Percentiles rank a stretch among this genome's conserved stretches.
Conservation (phyloP, 768 basidiomycete species). For the Gymnopilus junonius region DNA sequence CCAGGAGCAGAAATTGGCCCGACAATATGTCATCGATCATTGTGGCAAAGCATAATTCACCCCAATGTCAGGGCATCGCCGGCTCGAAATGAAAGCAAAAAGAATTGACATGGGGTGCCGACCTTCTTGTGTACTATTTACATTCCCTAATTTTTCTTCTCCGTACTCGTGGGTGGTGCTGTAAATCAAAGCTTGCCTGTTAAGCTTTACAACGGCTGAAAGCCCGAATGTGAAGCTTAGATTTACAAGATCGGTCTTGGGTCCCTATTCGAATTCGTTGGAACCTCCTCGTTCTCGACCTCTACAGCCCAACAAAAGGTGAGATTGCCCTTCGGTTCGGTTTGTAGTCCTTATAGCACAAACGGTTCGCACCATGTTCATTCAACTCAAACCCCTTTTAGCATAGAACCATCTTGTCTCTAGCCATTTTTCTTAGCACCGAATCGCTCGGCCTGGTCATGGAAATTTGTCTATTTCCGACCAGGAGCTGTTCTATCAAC, state of each 20-base stretch:
- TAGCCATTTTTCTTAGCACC: background rate
- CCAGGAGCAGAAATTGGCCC: conserved; percentile 80
- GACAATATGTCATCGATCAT: conserved; percentile 72
- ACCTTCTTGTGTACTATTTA: conserved; percentile 9
- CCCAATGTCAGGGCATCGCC: conserved; percentile 9
- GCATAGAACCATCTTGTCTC: background rate
- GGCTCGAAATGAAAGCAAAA: conserved; percentile 5
- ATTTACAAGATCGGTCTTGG: background rate
- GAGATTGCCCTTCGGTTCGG: background rate
- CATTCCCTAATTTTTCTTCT: conserved; percentile 6
- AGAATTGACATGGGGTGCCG: background rate
- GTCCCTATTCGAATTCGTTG: background rate
- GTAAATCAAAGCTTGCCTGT: background rate
- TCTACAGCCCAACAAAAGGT: background rate
- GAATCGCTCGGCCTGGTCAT: background rate
- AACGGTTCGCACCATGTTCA: background rate
- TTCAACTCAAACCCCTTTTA: background rate
- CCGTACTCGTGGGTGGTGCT: background rate
- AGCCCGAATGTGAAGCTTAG: background rate
- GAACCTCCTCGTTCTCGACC: background rate
- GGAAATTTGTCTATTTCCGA: no score
- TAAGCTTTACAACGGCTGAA: background rate
- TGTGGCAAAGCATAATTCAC: conserved; percentile 59
- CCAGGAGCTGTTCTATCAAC: no score
- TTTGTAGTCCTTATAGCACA: background rate